Percentiles rank a stretch among this genome's conserved stretches.
These are phyloP conservation scores for Achaetomium macrosporum DNA, from an alignment of 2,329 filamentous ascomycete genomes.

Conservation along the genomic window DNA sequence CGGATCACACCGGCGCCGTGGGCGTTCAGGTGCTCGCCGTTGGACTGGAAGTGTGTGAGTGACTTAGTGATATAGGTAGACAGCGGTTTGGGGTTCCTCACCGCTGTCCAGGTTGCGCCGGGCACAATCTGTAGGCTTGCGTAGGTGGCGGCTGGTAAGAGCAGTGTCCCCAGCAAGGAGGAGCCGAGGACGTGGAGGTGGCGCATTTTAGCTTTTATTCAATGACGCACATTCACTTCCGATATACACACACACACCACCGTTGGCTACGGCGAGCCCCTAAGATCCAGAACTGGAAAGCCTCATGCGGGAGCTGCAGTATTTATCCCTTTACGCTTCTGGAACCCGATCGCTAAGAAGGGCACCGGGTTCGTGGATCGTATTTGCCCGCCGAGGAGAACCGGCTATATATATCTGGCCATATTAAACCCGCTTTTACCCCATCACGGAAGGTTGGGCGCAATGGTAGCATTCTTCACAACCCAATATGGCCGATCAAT, in stretches of 20 bases:
- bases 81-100: neutral
- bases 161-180: constrained; percentile 3
- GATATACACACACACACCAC: neutral
- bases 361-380: neutral
- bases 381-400: neutral
- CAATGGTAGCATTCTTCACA: neutral
- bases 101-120: constrained; percentile 24
- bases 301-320: neutral
- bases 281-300: no score
- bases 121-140: constrained; percentile 21
- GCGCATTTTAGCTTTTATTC: neutral
- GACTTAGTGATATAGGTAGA: no score
- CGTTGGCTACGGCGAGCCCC: neutral
- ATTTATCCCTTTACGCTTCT: neutral
- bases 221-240: neutral
- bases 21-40: constrained; percentile 56
- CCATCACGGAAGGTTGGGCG: neutral
- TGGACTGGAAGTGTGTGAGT: constrained; percentile 28
- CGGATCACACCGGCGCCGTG: constrained; percentile 59
- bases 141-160: constrained; percentile 11
- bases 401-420: neutral
- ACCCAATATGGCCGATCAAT: no score
- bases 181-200: neutral
- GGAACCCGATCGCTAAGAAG: neutral
- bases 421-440: neutral